These are phyloP conservation scores for Aaosphaeria pasadenensis DNA, from an alignment of 2,329 filamentous ascomycete genomes.

Conservation along the genomic window DNA sequence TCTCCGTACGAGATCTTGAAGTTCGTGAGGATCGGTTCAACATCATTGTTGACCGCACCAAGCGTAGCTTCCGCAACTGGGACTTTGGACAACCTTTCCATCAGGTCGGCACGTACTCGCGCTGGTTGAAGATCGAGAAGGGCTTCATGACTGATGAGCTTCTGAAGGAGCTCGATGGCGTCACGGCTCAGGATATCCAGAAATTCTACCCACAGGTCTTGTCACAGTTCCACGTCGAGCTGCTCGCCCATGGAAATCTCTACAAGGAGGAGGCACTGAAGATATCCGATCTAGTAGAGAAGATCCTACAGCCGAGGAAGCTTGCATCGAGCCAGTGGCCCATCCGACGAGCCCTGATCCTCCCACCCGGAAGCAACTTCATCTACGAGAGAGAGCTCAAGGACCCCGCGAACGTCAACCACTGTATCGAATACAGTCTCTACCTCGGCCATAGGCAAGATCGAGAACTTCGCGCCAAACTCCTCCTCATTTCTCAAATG, in stretches of 20 bases:
- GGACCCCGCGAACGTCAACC: constrained; percentile 78
- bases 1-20: constrained; percentile 79
- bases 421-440: constrained; percentile 51
- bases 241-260: constrained; percentile 86
- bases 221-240: constrained; percentile 80
- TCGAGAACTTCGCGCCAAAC: constrained; percentile 68
- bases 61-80: constrained; percentile 77
- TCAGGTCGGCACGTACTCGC: constrained; percentile 79
- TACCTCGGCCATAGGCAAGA: constrained; percentile 52
- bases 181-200: constrained; percentile 72
- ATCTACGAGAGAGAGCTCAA: constrained; percentile 77
- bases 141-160: constrained; percentile 79
- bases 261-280: constrained; percentile 90
- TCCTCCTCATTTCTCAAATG: constrained; percentile 82
- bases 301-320: constrained; percentile 68
- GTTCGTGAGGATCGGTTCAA: constrained; percentile 85
- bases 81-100: constrained; percentile 85
- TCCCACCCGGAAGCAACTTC: constrained; percentile 78
- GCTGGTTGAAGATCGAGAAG: constrained; percentile 74
- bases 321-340: constrained; percentile 79
- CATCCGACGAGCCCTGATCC: constrained; percentile 70
- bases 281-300: constrained; percentile 79
- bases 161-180: constrained; percentile 68
- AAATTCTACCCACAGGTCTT: constrained; percentile 78
- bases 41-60: constrained; percentile 82